These are phyloP conservation scores for Candida vartiovaarae DNA, from an alignment of 805 yeast genomes.

Conservation along the genomic window DNA sequence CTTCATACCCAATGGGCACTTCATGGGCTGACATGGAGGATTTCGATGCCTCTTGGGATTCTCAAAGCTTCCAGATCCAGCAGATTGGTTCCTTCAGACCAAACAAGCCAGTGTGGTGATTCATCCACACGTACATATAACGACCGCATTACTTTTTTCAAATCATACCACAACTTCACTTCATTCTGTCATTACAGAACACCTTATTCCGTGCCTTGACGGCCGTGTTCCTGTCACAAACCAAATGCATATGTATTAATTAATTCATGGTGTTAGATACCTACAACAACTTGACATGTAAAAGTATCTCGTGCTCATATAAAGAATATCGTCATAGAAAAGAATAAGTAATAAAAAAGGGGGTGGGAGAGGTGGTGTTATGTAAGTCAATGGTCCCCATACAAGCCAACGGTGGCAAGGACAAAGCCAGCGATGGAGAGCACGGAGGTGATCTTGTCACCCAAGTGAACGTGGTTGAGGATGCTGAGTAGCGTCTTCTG, in stretches of 20 bases:
- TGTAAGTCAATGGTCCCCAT: constrained; percentile 39
- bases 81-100: background rate
- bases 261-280: too few relatives aligned
- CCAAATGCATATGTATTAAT: too few relatives aligned
- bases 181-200: background rate
- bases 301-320: too few relatives aligned
- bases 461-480: constrained; percentile 28
- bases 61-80: constrained; percentile 4
- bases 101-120: background rate
- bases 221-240: too few relatives aligned
- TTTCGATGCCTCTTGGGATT: constrained; percentile 3
- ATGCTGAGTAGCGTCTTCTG: constrained; percentile 30
- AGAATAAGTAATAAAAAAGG: too few relatives aligned
- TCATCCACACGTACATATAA: background rate
- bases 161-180: background rate
- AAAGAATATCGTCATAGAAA: too few relatives aligned
- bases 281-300: too few relatives aligned
- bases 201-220: background rate
- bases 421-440: constrained; percentile 40
- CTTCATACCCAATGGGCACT: constrained; percentile 7
- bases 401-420: constrained; percentile 46
- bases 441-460: constrained; percentile 34
- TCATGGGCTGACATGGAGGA: constrained; percentile 16
- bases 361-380: too few relatives aligned
- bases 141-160: background rate